A percentile compares a stretch with the other conserved stretches of the same genome.
Conservation (phyloP, 2,329 filamentous ascomycete species). For the Paramyrothecium roridum region DNA sequence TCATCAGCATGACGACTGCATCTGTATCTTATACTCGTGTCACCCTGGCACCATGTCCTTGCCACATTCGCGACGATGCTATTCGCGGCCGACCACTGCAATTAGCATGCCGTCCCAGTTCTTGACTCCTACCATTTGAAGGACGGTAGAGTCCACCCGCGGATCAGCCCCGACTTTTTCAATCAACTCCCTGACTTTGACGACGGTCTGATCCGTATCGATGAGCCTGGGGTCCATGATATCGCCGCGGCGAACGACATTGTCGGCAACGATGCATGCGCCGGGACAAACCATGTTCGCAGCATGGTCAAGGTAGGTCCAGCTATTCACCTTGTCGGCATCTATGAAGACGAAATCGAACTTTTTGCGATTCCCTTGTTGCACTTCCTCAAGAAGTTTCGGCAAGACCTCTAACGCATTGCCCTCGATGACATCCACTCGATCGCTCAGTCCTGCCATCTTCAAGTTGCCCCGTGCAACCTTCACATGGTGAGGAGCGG, state of each 20-base stretch:
- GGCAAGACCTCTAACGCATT: constrained; percentile 2
- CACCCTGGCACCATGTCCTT: no score
- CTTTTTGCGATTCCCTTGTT: background rate
- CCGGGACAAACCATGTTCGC: constrained; percentile 1
- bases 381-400: background rate
- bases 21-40: no score
- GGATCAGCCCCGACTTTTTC: constrained; percentile 2
- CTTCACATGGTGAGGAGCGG: constrained; percentile 2
- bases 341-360: constrained; percentile 5
- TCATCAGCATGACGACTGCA: no score
- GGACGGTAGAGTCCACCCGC: constrained; percentile 4
- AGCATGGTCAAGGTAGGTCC: constrained; percentile 3
- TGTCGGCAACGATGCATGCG: constrained; percentile 3
- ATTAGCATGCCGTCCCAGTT: background rate
- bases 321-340: constrained; percentile 5
- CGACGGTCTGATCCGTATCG: constrained; percentile 1
- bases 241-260: constrained; percentile 3
- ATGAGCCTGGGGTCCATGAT: constrained; percentile 1
- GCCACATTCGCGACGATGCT: no score
- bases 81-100: no score
- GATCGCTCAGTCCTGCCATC: background rate
- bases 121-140: constrained; percentile 4
- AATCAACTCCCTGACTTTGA: background rate
- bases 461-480: constrained; percentile 2
- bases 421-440: constrained; percentile 1